A percentile compares a stretch with the other conserved stretches of the same genome.
phyloP scores from a whole-genome alignment of 2,329 filamentous ascomycete genomes.

The Setomelanomma holmii region DNA sequence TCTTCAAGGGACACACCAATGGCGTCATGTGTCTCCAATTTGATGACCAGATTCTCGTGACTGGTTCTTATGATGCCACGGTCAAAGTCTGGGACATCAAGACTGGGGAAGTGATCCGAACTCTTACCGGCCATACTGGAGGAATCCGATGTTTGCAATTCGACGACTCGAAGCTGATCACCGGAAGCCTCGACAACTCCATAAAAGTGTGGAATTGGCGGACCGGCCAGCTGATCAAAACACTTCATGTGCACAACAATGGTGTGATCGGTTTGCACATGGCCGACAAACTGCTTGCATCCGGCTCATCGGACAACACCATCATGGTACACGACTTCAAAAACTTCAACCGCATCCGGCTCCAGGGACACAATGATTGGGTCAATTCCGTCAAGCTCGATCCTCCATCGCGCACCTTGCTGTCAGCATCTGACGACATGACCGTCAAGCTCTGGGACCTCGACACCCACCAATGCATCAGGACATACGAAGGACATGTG shows the following conservation, averaged over 20 bases:
- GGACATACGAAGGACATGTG: slow-evolving; percentile 84
- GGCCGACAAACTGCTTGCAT: slow-evolving; percentile 81
- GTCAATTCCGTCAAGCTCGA: slow-evolving; percentile 96
- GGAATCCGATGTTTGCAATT: slow-evolving; percentile 92
- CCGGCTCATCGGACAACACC: slow-evolving; percentile 86
- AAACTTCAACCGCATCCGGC: slow-evolving; percentile 77
- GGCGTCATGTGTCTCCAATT: slow-evolving; percentile 83
- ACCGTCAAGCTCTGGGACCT: slow-evolving; percentile 93
- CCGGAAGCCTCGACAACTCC: slow-evolving; percentile 84
- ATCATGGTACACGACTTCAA: slow-evolving; percentile 94
- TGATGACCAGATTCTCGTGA: slow-evolving; percentile 88
- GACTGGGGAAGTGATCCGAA: slow-evolving; percentile 84
- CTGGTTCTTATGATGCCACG: slow-evolving; percentile 92
- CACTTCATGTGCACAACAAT: slow-evolving; percentile 77
- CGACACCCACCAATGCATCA: slow-evolving; percentile 79
- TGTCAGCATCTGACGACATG: slow-evolving; percentile 93
- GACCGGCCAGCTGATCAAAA: slow-evolving; percentile 85
- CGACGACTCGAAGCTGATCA: slow-evolving; percentile 89
- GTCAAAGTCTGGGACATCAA: slow-evolving; percentile 97
- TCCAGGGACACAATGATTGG: slow-evolving; percentile 90
- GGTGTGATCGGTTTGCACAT: slow-evolving; percentile 91
- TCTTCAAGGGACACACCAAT: slow-evolving; percentile 86
- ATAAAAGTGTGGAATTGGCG: slow-evolving; percentile 97
- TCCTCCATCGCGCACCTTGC: slow-evolving; percentile 78
- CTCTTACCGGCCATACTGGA: slow-evolving; percentile 79